A percentile compares a stretch with the other conserved stretches of the same genome.
Conservation (phyloP, 2,329 filamentous ascomycete species). For the Dactylellina cionopaga region DNA sequence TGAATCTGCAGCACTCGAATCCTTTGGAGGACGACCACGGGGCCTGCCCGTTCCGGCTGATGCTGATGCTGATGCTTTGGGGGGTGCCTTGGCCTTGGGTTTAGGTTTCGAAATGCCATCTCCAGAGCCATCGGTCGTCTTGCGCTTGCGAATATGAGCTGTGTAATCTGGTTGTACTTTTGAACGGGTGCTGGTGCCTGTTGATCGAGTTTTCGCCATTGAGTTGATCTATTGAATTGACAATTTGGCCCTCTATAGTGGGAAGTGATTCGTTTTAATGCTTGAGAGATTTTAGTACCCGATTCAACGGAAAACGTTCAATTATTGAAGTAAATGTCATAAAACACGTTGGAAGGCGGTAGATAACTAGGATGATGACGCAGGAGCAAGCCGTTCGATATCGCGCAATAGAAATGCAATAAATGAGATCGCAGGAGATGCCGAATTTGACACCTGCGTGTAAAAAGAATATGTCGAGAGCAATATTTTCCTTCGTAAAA, state of each 20-base stretch:
- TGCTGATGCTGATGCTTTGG: conserved; percentile 7
- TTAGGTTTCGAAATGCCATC: conserved; percentile 46
- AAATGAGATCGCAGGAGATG: neutral
- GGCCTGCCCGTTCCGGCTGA: conserved; percentile 2
- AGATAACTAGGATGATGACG: too few relatives aligned
- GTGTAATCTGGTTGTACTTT: conserved; percentile 40
- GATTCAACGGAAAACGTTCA: too few relatives aligned
- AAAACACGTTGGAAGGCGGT: too few relatives aligned
- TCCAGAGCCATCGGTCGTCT: conserved; percentile 47
- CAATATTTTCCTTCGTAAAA: neutral
- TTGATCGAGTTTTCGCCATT: conserved; percentile 32
- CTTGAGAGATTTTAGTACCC: too few relatives aligned
- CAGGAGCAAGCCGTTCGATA: too few relatives aligned
- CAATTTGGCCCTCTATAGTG: too few relatives aligned
- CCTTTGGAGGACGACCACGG: conserved; percentile 47
- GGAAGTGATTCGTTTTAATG: neutral
- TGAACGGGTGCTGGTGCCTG: conserved; percentile 31
- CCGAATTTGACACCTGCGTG: neutral
- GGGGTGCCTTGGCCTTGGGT: conserved; percentile 34
- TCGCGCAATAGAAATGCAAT: too few relatives aligned
- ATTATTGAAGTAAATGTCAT: too few relatives aligned
- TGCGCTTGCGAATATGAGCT: conserved; percentile 43
- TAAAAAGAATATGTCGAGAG: neutral
- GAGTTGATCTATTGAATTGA: neutral
- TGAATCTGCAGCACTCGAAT: conserved; percentile 3